Percentiles rank a stretch among this genome's conserved stretches.
Conservation (phyloP, 2,329 filamentous ascomycete species). For the Penicillium sp. region DNA sequence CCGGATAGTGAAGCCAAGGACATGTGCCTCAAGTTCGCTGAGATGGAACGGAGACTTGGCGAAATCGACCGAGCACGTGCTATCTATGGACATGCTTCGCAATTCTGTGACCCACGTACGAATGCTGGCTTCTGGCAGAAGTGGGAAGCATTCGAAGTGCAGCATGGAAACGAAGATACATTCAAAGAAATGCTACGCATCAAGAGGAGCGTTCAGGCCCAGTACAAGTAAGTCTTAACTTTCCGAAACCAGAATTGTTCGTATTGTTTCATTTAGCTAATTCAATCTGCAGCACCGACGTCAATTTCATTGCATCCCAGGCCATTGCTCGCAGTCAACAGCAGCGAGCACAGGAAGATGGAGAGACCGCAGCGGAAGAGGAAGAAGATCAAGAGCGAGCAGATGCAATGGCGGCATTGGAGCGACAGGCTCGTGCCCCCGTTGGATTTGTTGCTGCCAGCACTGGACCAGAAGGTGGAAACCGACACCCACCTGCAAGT, state of each 20-base stretch:
- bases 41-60: constrained; percentile 87
- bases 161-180: constrained; percentile 97
- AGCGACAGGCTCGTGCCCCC: constrained; percentile 82
- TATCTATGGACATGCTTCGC: constrained; percentile 93
- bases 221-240: constrained; percentile 69
- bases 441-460: constrained; percentile 88
- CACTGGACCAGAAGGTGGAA: constrained; percentile 64
- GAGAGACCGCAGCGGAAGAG: constrained; percentile 33
- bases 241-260: background rate
- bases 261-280: constrained; percentile 6
- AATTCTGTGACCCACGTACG: constrained; percentile 93
- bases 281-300: constrained; percentile 67
- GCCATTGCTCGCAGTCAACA: constrained; percentile 77
- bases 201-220: constrained; percentile 93
- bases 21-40: constrained; percentile 98
- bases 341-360: constrained; percentile 43
- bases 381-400: constrained; percentile 47
- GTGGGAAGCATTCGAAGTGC: constrained; percentile 96
- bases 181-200: constrained; percentile 99
- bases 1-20: constrained; percentile 90
- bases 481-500: constrained; percentile 40
- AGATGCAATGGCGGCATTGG: constrained; percentile 86
- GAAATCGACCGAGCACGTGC: constrained; percentile 93
- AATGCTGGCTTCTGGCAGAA: constrained; percentile 89
- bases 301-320: constrained; percentile 97